Evolutionary conservation across 2,329 filamentous ascomycete genomes (phyloP).

Genomic region (Thielaviopsis punctulata): DNA sequence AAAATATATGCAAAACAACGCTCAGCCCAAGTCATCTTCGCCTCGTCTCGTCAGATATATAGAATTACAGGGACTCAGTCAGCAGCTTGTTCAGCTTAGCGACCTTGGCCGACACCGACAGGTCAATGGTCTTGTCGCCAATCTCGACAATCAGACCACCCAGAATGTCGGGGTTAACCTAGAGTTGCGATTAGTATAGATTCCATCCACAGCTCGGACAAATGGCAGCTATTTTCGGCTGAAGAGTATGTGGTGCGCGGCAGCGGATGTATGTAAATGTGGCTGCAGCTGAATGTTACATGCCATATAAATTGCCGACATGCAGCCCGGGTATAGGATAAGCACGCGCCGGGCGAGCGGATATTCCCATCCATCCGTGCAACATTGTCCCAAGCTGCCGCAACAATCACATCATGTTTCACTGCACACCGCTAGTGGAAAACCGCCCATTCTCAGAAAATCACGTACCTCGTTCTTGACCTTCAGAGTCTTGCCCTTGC

Average conservation of each 20-base stretch:
- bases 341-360: neutral
- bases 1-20: neutral
- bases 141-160: slow-evolving; percentile 92
- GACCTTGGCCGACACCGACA: slow-evolving; percentile 87
- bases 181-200: slow-evolving; percentile 12
- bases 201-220: neutral
- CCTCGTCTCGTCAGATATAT: too few species aligned
- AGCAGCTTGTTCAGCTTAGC: slow-evolving; percentile 99
- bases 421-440: neutral
- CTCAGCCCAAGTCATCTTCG: neutral
- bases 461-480: slow-evolving; percentile 68
- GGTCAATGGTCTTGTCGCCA: slow-evolving; percentile 93
- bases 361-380: neutral
- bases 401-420: too few species aligned
- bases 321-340: neutral
- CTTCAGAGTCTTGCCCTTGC: slow-evolving; percentile 94
- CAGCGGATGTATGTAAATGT: neutral
- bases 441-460: neutral
- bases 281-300: neutral
- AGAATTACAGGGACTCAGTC: slow-evolving; percentile 79
- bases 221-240: neutral
- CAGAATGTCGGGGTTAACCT: slow-evolving; percentile 89
- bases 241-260: neutral
- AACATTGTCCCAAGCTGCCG: neutral
- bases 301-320: neutral